A percentile compares a stretch with the other conserved stretches of the same genome.
These are phyloP conservation scores for Neurospora sp. DNA, from an alignment of 495 filamentous ascomycete genomes.

Conservation along the genomic window DNA sequence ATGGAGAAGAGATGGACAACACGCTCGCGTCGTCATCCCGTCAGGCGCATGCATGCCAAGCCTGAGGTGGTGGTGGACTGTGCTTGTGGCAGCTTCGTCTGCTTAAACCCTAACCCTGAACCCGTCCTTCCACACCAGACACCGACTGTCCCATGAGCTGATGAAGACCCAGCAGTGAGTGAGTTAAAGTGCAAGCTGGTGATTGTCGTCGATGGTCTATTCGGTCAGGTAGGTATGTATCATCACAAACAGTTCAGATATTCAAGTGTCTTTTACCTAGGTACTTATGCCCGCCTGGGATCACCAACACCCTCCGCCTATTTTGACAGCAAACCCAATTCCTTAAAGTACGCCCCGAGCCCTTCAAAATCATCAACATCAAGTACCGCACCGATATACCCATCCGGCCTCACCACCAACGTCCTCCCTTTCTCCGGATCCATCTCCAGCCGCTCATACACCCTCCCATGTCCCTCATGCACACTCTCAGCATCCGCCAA, in stretches of 20 bases:
- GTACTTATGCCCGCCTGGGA: neutral
- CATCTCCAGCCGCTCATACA: constrained; percentile 52
- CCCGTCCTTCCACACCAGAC: neutral
- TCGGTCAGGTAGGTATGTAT: neutral
- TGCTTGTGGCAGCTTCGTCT: neutral
- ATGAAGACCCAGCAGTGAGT: neutral
- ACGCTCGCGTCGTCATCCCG: neutral
- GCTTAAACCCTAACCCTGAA: neutral
- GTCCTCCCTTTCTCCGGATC: constrained; percentile 45
- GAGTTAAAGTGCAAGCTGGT: neutral
- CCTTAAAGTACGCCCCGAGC: constrained; percentile 10
- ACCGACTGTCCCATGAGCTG: neutral
- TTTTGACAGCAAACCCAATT: neutral
- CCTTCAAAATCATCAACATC: constrained; percentile 27
- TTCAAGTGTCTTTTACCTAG: neutral
- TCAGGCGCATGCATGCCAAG: neutral
- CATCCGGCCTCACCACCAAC: constrained; percentile 46
- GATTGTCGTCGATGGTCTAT: neutral
- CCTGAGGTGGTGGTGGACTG: neutral
- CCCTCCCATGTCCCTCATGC: constrained; percentile 49
- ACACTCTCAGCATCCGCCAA: constrained; percentile 51
- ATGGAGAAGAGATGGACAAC: neutral
- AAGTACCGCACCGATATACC: constrained; percentile 49
- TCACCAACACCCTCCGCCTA: neutral
- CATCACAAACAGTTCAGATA: neutral